Evolutionary conservation across 2,329 filamentous ascomycete genomes (phyloP).

Genomic region (Fusarium duplospermum): DNA sequence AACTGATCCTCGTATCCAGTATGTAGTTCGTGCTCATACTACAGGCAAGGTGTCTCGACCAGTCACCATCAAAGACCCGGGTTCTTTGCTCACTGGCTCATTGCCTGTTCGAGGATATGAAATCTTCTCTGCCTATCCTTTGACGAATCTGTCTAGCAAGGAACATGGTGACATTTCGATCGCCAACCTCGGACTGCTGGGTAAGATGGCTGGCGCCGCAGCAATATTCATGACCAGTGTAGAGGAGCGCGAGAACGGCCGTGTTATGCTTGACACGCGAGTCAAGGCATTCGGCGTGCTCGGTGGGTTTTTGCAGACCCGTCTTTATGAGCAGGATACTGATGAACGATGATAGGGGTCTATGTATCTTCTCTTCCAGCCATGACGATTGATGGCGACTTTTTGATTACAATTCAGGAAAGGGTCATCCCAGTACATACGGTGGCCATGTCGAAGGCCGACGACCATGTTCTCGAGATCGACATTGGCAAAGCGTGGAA

Average conservation of each 20-base stretch:
- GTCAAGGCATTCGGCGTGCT: conserved; percentile 84
- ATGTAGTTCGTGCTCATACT: conserved; percentile 79
- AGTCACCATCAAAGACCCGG: conserved; percentile 55
- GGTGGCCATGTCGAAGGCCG: conserved; percentile 67
- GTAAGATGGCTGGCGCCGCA: conserved; percentile 90
- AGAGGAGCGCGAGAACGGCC: conserved; percentile 64
- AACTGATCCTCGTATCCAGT: conserved; percentile 65
- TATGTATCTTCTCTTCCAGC: conserved; percentile 78
- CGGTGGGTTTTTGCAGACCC: conserved; percentile 59
- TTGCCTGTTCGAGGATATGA: conserved; percentile 79
- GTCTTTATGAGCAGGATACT: not conserved
- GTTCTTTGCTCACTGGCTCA: conserved; percentile 69
- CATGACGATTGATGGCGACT: conserved; percentile 70
- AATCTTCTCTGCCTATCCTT: conserved; percentile 80
- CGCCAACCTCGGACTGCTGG: conserved; percentile 80
- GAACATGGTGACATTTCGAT: conserved; percentile 58
- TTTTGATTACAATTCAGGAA: conserved; percentile 81
- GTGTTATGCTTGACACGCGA: conserved; percentile 73
- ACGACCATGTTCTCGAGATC: conserved; percentile 75
- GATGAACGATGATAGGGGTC: conserved; percentile 60
- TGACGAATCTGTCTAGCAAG: conserved; percentile 66
- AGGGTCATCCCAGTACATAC: conserved; percentile 74
- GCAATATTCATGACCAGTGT: conserved; percentile 75
- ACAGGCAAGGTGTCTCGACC: conserved; percentile 71
- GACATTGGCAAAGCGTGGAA: conserved; percentile 84